phyloP scores from a whole-genome alignment of 1,139 yeast genomes.

The Pichia inconspicua region DNA sequence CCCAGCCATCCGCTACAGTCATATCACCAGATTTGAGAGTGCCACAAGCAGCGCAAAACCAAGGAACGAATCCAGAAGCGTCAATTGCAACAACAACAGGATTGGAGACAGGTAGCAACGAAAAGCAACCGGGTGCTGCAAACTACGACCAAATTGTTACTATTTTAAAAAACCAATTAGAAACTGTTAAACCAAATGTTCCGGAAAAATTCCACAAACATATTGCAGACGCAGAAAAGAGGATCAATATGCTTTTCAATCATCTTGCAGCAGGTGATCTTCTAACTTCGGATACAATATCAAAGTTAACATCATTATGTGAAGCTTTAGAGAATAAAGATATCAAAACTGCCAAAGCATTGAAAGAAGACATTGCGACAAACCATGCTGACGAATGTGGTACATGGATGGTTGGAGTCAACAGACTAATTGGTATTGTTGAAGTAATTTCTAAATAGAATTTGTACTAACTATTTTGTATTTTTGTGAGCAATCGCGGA shows the following conservation, averaged over 20 bases:
- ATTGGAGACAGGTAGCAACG: slow-evolving; percentile 17
- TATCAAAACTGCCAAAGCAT: slow-evolving; percentile 50
- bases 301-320: slow-evolving; percentile 45
- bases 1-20: slow-evolving; percentile 7
- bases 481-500: too few relatives aligned
- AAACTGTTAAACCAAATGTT: slow-evolving; percentile 59
- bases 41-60: not conserved
- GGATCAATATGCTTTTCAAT: slow-evolving; percentile 69
- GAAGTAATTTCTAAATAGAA: slow-evolving; percentile 11
- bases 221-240: slow-evolving; percentile 71
- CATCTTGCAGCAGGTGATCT: slow-evolving; percentile 72
- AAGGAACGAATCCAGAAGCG: not conserved
- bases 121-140: slow-evolving; percentile 30
- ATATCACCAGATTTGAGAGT: slow-evolving; percentile 4
- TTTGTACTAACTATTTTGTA: too few relatives aligned
- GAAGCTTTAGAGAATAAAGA: slow-evolving; percentile 46
- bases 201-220: slow-evolving; percentile 74
- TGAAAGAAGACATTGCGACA: slow-evolving; percentile 56
- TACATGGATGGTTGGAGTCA: slow-evolving; percentile 90
- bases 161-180: slow-evolving; percentile 46
- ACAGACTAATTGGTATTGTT: slow-evolving; percentile 70
- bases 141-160: slow-evolving; percentile 52
- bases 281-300: slow-evolving; percentile 50
- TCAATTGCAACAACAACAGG: slow-evolving; percentile 9
- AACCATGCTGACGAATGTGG: slow-evolving; percentile 71